A percentile compares a stretch with the other conserved stretches of the same genome.
phyloP scores from a whole-genome alignment of 148 eudicot genomes.

The Rhododendron ovatum region DNA sequence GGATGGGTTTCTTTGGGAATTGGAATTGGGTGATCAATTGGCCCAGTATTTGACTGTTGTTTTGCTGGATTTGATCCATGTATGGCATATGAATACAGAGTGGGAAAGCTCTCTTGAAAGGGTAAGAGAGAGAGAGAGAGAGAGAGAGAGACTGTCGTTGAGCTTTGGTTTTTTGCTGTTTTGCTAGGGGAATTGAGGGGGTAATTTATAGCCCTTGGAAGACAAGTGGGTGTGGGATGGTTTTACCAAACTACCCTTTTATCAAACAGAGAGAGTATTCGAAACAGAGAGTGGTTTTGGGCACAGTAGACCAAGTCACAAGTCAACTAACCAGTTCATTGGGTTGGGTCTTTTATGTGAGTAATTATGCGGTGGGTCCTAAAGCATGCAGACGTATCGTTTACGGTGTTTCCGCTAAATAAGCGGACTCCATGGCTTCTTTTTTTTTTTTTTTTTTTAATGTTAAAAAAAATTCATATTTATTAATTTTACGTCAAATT shows the following conservation, averaged over 20 bases:
- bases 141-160: not conserved
- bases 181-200: not conserved
- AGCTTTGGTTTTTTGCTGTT: not conserved
- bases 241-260: not conserved
- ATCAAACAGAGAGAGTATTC: not conserved
- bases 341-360: not conserved
- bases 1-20: slow-evolving; percentile 17
- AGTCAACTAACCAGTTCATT: not conserved
- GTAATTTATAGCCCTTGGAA: slow-evolving; percentile 7
- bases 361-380: not conserved
- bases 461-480: no score
- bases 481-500: no score
- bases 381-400: not conserved
- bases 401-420: no score
- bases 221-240: not conserved
- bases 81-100: not conserved
- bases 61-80: slow-evolving; percentile 11
- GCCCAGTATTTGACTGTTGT: not conserved
- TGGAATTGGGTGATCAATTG: not conserved
- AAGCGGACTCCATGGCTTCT: no score
- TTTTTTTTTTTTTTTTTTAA: no score
- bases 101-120: not conserved
- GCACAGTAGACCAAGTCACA: not conserved
- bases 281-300: not conserved
- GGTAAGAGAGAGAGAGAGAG: not conserved